These are phyloP conservation scores for Linnemannia elongata DNA, from an alignment of 192 early-diverging fungal species.

Conservation along the genomic window DNA sequence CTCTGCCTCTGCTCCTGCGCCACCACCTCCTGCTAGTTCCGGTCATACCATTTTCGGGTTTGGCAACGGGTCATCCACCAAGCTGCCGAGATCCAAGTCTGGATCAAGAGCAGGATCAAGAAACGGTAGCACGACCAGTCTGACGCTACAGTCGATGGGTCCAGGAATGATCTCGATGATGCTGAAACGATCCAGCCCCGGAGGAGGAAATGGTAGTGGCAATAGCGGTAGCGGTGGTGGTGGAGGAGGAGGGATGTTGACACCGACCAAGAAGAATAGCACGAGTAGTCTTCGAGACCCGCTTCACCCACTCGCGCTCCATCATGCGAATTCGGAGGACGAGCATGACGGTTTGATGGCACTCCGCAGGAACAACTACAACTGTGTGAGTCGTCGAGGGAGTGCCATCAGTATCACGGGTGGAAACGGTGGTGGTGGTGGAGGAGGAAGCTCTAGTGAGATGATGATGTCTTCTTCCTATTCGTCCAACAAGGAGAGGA, in stretches of 20 bases:
- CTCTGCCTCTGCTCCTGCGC: neutral
- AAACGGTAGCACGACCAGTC: slow-evolving; percentile 48
- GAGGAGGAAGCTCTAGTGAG: neutral
- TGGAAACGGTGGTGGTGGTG: neutral
- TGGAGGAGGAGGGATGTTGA: neutral
- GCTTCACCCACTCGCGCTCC: neutral
- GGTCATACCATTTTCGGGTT: slow-evolving; percentile 42
- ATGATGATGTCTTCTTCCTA: neutral
- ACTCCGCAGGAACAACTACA: neutral
- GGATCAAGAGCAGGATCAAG: slow-evolving; percentile 35
- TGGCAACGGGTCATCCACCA: slow-evolving; percentile 30
- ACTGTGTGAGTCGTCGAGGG: slow-evolving; percentile 22
- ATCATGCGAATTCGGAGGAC: slow-evolving; percentile 6
- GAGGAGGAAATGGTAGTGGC: slow-evolving; percentile 12
- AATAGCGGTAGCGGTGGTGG: neutral
- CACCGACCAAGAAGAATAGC: slow-evolving; percentile 42
- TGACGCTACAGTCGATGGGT: slow-evolving; percentile 43
- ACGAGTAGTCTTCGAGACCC: slow-evolving; percentile 26
- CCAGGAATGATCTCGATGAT: slow-evolving; percentile 56
- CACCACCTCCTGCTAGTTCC: neutral
- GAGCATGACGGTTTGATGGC: neutral
- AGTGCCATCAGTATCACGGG: slow-evolving; percentile 28
- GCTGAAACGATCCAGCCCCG: slow-evolving; percentile 45
- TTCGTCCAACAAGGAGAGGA: slow-evolving; percentile 11
- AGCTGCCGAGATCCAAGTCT: slow-evolving; percentile 35